Evolutionary conservation across 1,284 basidiomycete genomes (phyloP).

Genomic region (Agroathelia rolfsii): DNA sequence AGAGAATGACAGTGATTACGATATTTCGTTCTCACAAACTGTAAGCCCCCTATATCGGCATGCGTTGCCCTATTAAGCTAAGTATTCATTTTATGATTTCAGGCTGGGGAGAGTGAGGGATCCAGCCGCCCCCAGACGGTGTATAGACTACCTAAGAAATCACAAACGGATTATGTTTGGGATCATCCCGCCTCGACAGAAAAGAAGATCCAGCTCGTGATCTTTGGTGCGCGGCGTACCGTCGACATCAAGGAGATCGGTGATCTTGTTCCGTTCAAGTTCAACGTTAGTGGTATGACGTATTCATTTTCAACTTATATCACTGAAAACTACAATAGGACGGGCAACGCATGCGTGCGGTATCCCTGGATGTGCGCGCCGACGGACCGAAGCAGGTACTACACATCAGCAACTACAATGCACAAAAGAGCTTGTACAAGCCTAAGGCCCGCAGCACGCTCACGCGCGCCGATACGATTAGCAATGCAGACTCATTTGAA

Average conservation of each 20-base stretch:
- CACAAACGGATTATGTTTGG: slow-evolving; percentile 77
- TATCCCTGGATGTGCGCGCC: slow-evolving; percentile 91
- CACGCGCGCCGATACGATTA: slow-evolving; percentile 63
- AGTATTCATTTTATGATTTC: not conserved
- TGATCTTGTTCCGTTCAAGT: slow-evolving; percentile 83
- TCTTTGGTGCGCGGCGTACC: slow-evolving; percentile 58
- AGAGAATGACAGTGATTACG: slow-evolving; percentile 81
- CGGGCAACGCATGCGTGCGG: slow-evolving; percentile 42
- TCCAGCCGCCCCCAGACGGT: too few relatives aligned
- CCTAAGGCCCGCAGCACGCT: slow-evolving; percentile 53
- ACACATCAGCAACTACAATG: slow-evolving; percentile 81
- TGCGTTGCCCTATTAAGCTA: slow-evolving; percentile 6
- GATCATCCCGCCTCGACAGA: slow-evolving; percentile 82
- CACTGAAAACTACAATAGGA: slow-evolving; percentile 26
- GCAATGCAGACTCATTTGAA: slow-evolving; percentile 76
- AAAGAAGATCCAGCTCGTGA: slow-evolving; percentile 71
- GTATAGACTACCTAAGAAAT: slow-evolving; percentile 54
- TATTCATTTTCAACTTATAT: slow-evolving; percentile 7
- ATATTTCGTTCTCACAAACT: slow-evolving; percentile 68
- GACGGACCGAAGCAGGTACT: slow-evolving; percentile 84
- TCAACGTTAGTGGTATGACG: slow-evolving; percentile 44
- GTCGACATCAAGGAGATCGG: slow-evolving; percentile 98
- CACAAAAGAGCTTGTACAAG: slow-evolving; percentile 86
- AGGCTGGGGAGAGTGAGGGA: slow-evolving; percentile 51
- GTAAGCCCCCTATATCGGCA: slow-evolving; percentile 30